phyloP scores from a whole-genome alignment of 495 filamentous ascomycete genomes.

The Peziza echinospora region DNA sequence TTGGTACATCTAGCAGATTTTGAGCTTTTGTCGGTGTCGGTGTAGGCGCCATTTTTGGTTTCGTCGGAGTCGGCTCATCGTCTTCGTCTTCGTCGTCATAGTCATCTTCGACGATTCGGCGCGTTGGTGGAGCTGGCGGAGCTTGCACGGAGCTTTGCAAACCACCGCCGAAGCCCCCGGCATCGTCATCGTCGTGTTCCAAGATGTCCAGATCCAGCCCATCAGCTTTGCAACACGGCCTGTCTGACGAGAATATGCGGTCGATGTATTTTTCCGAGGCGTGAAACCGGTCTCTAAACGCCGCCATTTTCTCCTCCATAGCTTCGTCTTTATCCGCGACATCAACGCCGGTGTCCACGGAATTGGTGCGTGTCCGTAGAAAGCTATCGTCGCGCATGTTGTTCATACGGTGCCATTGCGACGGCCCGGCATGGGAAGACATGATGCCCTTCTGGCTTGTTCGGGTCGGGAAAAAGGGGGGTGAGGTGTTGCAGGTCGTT shows the following conservation, averaged over 20 bases:
- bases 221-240: slow-evolving; percentile 13
- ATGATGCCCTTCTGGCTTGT: too few relatives aligned
- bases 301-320: slow-evolving; percentile 13
- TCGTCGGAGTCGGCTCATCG: slow-evolving; percentile 26
- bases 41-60: too few relatives aligned
- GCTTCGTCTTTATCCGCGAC: slow-evolving; percentile 23
- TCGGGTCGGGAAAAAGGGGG: slow-evolving; percentile 11
- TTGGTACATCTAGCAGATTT: slow-evolving; percentile 3
- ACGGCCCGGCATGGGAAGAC: background rate
- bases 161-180: slow-evolving; percentile 9
- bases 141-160: slow-evolving; percentile 2
- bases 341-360: slow-evolving; percentile 25
- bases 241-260: slow-evolving; percentile 16
- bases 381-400: slow-evolving; percentile 14
- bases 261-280: slow-evolving; percentile 15
- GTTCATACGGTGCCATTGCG: slow-evolving; percentile 16
- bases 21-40: slow-evolving; percentile 21
- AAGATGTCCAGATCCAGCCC: too few relatives aligned
- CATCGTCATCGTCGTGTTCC: slow-evolving; percentile 2
- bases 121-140: slow-evolving; percentile 16
- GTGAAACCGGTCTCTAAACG: slow-evolving; percentile 16
- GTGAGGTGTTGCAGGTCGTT: slow-evolving; percentile 14
- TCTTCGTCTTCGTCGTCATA: slow-evolving; percentile 77
- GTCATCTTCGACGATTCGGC: slow-evolving; percentile 45
- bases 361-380: slow-evolving; percentile 9